These are phyloP conservation scores for Camelina neglecta DNA, from an alignment of 345 rosid genomes.

Conservation along the genomic window DNA sequence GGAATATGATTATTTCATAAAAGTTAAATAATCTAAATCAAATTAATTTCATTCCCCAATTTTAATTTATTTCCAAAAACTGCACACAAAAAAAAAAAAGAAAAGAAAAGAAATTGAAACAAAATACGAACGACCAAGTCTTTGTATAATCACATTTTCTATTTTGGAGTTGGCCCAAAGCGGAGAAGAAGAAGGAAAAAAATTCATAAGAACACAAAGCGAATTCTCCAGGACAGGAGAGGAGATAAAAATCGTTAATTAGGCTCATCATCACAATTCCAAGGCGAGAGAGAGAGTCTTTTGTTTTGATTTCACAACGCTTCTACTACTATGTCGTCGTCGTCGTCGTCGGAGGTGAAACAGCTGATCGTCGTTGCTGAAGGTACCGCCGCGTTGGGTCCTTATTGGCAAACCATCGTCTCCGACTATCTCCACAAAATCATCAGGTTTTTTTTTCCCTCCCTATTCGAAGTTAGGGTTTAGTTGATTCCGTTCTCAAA, in stretches of 20 bases:
- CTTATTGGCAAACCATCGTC: slow-evolving; percentile 72
- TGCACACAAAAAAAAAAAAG: not conserved
- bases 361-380: slow-evolving; percentile 90
- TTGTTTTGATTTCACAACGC: not conserved
- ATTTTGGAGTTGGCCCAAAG: not conserved
- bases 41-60: not conserved
- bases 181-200: slow-evolving; percentile 8
- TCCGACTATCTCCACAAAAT: slow-evolving; percentile 92
- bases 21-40: not conserved
- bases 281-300: slow-evolving; percentile 5
- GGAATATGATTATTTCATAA: not conserved
- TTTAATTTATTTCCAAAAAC: not conserved
- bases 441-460: slow-evolving; percentile 55
- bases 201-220: slow-evolving; percentile 7
- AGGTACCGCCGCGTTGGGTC: slow-evolving; percentile 93
- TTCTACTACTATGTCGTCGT: slow-evolving; percentile 16
- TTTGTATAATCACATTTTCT: not conserved
- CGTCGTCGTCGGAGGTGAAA: slow-evolving; percentile 76
- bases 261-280: not conserved
- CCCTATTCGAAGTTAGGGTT: slow-evolving; percentile 41
- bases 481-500: slow-evolving; percentile 14
- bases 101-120: not conserved
- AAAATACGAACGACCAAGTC: slow-evolving; percentile 5
- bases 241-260: not conserved
- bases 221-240: not conserved